Percentiles rank a stretch among this genome's conserved stretches.
Conservation (phyloP, 768 basidiomycete species). For the Boletus rufocinnamomeus region DNA sequence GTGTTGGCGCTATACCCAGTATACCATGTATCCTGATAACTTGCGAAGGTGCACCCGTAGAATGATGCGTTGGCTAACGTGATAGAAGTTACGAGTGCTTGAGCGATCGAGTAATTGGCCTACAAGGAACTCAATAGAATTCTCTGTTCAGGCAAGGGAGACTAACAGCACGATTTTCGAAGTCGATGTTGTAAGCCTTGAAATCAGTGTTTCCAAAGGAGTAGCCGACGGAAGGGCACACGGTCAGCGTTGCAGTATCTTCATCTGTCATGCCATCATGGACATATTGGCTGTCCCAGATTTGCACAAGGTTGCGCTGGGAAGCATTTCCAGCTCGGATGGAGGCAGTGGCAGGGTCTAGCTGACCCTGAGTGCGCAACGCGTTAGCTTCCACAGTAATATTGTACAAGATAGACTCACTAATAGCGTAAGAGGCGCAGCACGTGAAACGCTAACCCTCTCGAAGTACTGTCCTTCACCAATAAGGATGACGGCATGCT, state of each 20-base stretch:
- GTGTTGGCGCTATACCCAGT: slow-evolving; percentile 59
- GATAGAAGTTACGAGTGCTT: slow-evolving; percentile 62
- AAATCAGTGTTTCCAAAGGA: slow-evolving; percentile 58
- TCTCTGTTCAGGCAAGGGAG: neutral
- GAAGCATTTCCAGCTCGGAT: slow-evolving; percentile 46
- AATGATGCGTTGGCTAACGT: slow-evolving; percentile 69
- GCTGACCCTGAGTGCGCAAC: slow-evolving; percentile 46
- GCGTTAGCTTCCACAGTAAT: slow-evolving; percentile 1
- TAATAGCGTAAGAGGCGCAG: slow-evolving; percentile 55
- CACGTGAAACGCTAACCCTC: slow-evolving; percentile 55
- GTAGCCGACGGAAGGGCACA: slow-evolving; percentile 52
- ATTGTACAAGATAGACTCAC: slow-evolving; percentile 33
- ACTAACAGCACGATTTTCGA: slow-evolving; percentile 64
- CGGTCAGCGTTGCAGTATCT: slow-evolving; percentile 56
- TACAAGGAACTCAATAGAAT: neutral
- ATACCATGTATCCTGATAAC: slow-evolving; percentile 51
- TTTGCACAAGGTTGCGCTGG: slow-evolving; percentile 50
- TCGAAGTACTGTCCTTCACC: slow-evolving; percentile 62
- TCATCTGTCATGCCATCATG: slow-evolving; percentile 53
- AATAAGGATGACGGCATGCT: slow-evolving; percentile 50
- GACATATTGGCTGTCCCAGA: slow-evolving; percentile 52
- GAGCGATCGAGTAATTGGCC: slow-evolving; percentile 61
- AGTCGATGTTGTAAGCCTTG: slow-evolving; percentile 66
- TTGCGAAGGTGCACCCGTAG: slow-evolving; percentile 22
- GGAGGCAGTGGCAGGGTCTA: slow-evolving; percentile 40